Base-by-base conservation (phyloP, 225 moss, liverwort and hornwort species). In the Bryoerythrophyllum caledonicum region DNA sequence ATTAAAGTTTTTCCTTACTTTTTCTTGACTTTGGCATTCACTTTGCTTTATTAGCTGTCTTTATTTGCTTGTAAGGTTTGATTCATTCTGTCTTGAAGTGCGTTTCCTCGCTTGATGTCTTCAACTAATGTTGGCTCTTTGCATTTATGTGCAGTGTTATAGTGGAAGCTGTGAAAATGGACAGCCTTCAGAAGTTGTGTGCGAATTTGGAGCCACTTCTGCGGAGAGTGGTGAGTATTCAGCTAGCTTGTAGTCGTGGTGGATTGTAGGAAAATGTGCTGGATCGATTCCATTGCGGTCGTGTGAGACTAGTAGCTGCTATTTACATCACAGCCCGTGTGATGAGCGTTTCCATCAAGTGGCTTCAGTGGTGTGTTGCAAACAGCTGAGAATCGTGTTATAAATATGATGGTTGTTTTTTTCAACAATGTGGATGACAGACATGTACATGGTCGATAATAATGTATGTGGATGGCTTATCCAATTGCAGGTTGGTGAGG, bases 111-210 rank as follows among this genome's bases (percentile, higher is more conserved):
- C 24, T 53, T 17, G 28, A 67, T 73, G 53, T 4, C 28, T 41
- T 20, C 59, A 15, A 48, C 67, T 80, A 46, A 80, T 64, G 37
- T 35, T 55, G 63, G 35, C 20, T 34, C 25, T 70, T 41, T 78
- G 54, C 63, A 41, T 70, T 41, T 78, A 53, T 59, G 51, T 75
- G 79, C 86, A 76, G 55, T 55, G 43, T 55, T 43, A 55, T 94
- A 57, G 88, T 92, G 21, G 94, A 94, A 44, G 94, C 90, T 24
- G 87, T 94, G 78, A 94, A 87, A 80, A 84, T 90, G 89, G 94
- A 94, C 65, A 90, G 90, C 69, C 75, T 94, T 34, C 94, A 92
- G 72, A 94, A 94, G 51, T 77, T 94, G 15, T 94, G 87, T 68
- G 87, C 94, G 4, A 94, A 84, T 34, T 66, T 94, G 12, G 94